Base-by-base conservation (phyloP, 2,329 filamentous ascomycete species). In the Volutella citrinella region DNA sequence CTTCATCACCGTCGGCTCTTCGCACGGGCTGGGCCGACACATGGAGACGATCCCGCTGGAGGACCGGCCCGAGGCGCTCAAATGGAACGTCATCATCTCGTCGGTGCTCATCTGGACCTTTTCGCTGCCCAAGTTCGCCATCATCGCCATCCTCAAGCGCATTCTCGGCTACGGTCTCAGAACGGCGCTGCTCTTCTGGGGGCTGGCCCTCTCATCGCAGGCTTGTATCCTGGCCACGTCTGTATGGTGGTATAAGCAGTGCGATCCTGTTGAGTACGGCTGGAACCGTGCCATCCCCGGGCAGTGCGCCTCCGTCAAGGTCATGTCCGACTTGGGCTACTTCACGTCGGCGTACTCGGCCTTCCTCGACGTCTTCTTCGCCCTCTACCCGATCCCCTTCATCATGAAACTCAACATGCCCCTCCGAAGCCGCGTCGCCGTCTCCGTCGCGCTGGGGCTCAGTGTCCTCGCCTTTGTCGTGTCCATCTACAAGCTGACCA, bases 351-450 rank as follows among this genome's bases (percentile, higher is more conserved):
- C 46, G 1, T 50, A 46, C 23, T 54, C 51, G 15, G 49, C 51
- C 4, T 53, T 52, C 19, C 43, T 53, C 16, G 48, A 54, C 24
- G 36, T 49, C 0, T 54, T 54, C 40, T 62, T 42, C 20, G 51
- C 51, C 3, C 13, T 52, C 4, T 53, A 53, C 10, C 50, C 51
- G 5, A 45, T 53, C 3, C 47, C 45, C 1, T 54, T 54, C 10
- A 42, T 54, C 7, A 53, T 52, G 51, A 41, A 36, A 10, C 38
- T 53, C 8, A 53, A 53, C 13, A 54, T 54, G 51, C 40, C 50
- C 2, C 36, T 52, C 5, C 51, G 43, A 21, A 45, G 42, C 13
- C 41, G 50, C 3, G 27, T 53, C 23, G 32, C 48, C 1, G 50
- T 53, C 9, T 54, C 45, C 5, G 23, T 39, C n/a, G 50, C 51